These are phyloP conservation scores for Populus ilicifolia DNA, from an alignment of 345 rosid genomes.

Conservation along the genomic window DNA sequence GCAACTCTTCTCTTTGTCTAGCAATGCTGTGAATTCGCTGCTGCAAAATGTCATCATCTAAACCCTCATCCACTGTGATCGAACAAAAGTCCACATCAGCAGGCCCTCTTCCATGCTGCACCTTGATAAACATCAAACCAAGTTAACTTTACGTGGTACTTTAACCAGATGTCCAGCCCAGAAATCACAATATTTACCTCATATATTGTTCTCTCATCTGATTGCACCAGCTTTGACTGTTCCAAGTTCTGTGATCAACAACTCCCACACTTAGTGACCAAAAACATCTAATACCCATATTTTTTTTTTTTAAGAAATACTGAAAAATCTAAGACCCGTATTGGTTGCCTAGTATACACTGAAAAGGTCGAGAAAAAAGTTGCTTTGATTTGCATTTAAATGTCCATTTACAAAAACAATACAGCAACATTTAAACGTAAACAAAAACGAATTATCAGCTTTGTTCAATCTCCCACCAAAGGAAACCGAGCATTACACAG, in stretches of 20 bases:
- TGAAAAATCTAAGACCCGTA: background rate
- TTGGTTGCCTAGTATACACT: background rate
- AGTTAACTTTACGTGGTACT: constrained; percentile 9
- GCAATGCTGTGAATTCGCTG: constrained; percentile 55
- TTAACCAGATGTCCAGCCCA: background rate
- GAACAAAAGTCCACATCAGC: constrained; percentile 62
- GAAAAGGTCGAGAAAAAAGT: background rate
- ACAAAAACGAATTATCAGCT: background rate
- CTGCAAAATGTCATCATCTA: constrained; percentile 52
- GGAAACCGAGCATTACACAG: background rate
- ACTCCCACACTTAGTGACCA: background rate
- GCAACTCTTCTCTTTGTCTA: constrained; percentile 69
- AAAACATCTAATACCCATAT: background rate
- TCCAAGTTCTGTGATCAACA: constrained; percentile 51
- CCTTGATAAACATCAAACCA: constrained; percentile 37
- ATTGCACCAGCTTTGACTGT: constrained; percentile 53
- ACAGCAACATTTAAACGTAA: background rate
- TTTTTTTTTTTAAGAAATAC: too few relatives aligned
- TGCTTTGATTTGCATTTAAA: background rate
- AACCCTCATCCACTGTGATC: constrained; percentile 45
- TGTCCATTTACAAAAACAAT: background rate
- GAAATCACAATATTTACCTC: constrained; percentile 51
- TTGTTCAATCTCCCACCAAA: background rate
- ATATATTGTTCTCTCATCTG: constrained; percentile 74
- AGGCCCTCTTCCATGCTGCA: constrained; percentile 80